Evolutionary conservation across 176 grass and related monocot species (phyloP).

Genomic region (Triticum urartu): DNA sequence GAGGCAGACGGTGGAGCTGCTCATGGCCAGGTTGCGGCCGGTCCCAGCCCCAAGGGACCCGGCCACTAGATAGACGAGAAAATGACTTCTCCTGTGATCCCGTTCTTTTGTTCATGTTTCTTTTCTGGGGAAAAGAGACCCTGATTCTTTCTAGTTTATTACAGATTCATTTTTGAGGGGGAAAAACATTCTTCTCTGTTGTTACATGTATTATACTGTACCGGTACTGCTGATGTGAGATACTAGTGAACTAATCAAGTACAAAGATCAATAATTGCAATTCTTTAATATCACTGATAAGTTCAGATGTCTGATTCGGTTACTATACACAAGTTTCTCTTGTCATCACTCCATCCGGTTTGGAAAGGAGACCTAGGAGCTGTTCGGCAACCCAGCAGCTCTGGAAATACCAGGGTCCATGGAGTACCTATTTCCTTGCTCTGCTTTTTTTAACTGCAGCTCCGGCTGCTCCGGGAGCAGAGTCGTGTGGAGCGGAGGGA

Average conservation of each 20-base stretch:
- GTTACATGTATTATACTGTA: neutral
- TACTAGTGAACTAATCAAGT: neutral
- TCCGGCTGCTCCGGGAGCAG: too few species aligned
- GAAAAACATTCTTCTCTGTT: neutral
- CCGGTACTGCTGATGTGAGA: neutral
- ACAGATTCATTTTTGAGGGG: neutral
- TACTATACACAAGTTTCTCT: neutral
- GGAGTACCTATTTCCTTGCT: too few species aligned
- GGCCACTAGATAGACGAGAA: slow-evolving; percentile 45
- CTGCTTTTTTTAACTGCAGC: too few species aligned
- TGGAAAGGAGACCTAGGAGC: neutral
- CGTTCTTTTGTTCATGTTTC: neutral
- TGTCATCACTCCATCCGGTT: neutral
- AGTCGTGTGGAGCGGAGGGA: too few species aligned
- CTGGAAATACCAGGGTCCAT: too few species aligned
- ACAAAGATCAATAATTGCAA: neutral
- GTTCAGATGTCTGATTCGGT: neutral
- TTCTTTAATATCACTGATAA: neutral
- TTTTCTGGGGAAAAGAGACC: neutral
- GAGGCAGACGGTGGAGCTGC: slow-evolving; percentile 30
- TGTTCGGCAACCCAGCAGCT: too few species aligned
- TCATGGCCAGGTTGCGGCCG: slow-evolving; percentile 54
- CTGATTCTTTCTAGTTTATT: neutral
- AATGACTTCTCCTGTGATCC: neutral
- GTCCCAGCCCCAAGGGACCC: slow-evolving; percentile 62